Conservation (phyloP, 257 asterid genomes). For the Plantago elongata region DNA sequence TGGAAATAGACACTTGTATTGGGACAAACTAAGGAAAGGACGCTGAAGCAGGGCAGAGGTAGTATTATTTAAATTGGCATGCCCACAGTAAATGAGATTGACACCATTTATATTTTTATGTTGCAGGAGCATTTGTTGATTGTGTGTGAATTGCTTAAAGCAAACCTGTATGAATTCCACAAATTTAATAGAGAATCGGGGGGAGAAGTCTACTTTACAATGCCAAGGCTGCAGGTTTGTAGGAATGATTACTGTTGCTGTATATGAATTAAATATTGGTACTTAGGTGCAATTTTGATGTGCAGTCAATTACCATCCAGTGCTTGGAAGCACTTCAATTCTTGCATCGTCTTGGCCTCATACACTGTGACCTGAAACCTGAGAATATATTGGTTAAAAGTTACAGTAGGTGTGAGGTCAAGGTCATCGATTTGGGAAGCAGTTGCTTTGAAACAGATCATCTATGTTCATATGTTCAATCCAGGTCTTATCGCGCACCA, state of each 20-base stretch:
- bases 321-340: conserved; percentile 96
- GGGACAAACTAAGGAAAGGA: no score
- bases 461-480: conserved; percentile 96
- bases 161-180: conserved; percentile 93
- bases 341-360: conserved; percentile 91
- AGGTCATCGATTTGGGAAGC: conserved; percentile 97
- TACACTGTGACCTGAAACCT: conserved; percentile 98
- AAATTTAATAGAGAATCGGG: conserved; percentile 98
- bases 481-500: conserved; percentile 96
- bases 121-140: conserved; percentile 90
- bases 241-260: conserved; percentile 12
- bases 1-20: no score
- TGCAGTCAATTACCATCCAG: conserved; percentile 94
- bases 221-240: conserved; percentile 97
- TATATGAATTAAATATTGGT: conserved; percentile 16
- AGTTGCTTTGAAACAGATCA: conserved; percentile 96
- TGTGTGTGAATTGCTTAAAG: conserved; percentile 96
- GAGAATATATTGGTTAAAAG: conserved; percentile 98
- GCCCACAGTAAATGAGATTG: conserved; percentile 1
- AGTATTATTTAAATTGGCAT: no score
- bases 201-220: conserved; percentile 96
- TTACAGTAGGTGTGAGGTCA: conserved; percentile 98
- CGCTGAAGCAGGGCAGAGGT: no score
- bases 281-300: conserved; percentile 25
- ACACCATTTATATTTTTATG: conserved; percentile 10